A percentile compares a stretch with the other conserved stretches of the same genome.
phyloP scores from a whole-genome alignment of 305 asterid species.

The Fraxinus xanthoxyloides region DNA sequence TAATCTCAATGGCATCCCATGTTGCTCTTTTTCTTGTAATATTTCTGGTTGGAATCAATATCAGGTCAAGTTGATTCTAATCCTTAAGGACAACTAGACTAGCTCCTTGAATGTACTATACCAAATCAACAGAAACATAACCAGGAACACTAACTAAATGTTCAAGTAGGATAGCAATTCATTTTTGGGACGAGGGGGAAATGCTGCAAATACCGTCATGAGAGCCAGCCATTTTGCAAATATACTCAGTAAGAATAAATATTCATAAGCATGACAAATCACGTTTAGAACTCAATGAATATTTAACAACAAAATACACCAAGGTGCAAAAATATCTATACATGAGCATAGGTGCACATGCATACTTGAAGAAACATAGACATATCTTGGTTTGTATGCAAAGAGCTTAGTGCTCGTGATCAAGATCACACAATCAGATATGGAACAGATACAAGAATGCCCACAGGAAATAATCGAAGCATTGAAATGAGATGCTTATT shows the following conservation, averaged over 20 bases:
- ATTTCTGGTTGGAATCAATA: not conserved
- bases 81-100: constrained; percentile 1
- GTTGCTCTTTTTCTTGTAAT: not conserved
- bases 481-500: not conserved
- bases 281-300: not conserved
- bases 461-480: not conserved
- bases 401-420: not conserved
- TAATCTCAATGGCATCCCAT: not conserved
- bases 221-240: not conserved
- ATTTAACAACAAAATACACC: not conserved
- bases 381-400: not conserved
- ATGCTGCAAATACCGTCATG: not conserved
- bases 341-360: not conserved
- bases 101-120: not conserved
- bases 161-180: not conserved
- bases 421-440: not conserved
- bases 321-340: not conserved
- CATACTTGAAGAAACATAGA: not conserved
- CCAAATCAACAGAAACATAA: constrained; percentile 10
- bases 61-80: constrained; percentile 12
- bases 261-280: constrained; percentile 4
- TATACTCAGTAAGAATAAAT: not conserved
- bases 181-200: not conserved
- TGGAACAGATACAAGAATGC: not conserved
- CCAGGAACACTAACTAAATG: not conserved